Percentiles rank a stretch among this genome's conserved stretches.
phyloP scores from a whole-genome alignment of 2,329 filamentous ascomycete genomes.

The Diaporthe citrichinensis region DNA sequence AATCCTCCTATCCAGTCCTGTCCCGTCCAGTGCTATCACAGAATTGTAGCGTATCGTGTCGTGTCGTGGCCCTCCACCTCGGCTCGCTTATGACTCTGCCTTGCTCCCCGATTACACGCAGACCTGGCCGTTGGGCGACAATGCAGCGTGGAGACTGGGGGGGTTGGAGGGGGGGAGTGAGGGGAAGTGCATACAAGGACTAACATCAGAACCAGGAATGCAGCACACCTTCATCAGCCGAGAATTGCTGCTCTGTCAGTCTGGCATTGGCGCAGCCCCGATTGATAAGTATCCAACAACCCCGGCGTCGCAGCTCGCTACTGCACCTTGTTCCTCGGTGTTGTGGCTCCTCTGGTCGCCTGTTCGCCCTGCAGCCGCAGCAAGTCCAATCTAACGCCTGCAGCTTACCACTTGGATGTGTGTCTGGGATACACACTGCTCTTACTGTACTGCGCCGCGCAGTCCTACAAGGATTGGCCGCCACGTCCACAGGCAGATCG shows the following conservation, averaged over 20 bases:
- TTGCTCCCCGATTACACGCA: slow-evolving; percentile 30
- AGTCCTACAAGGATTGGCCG: slow-evolving; percentile 21
- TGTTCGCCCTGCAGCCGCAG: slow-evolving; percentile 28
- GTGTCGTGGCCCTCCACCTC: slow-evolving; percentile 30
- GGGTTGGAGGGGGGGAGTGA: slow-evolving; percentile 9
- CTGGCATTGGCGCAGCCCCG: slow-evolving; percentile 25
- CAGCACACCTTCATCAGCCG: slow-evolving; percentile 31
- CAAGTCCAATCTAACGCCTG: slow-evolving; percentile 33
- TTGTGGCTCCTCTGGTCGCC: slow-evolving; percentile 19
- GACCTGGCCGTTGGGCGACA: slow-evolving; percentile 29
- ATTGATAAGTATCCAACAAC: slow-evolving; percentile 24
- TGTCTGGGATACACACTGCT: neutral
- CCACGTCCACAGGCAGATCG: slow-evolving; percentile 21
- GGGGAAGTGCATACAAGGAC: slow-evolving; percentile 25
- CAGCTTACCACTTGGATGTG: slow-evolving; percentile 24
- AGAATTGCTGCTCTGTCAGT: slow-evolving; percentile 10
- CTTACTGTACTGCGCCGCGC: slow-evolving; percentile 6
- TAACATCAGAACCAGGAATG: slow-evolving; percentile 30
- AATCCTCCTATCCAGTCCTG: slow-evolving; percentile 9
- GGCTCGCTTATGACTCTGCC: slow-evolving; percentile 23
- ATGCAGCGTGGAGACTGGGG: slow-evolving; percentile 26
- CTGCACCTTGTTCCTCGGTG: slow-evolving; percentile 2
- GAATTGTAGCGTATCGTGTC: slow-evolving; percentile 16
- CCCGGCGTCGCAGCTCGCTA: slow-evolving; percentile 26
- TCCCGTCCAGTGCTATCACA: slow-evolving; percentile 16